These are phyloP conservation scores for Cucurbita pepo DNA, from an alignment of 306 rosid genomes.

Conservation along the genomic window DNA sequence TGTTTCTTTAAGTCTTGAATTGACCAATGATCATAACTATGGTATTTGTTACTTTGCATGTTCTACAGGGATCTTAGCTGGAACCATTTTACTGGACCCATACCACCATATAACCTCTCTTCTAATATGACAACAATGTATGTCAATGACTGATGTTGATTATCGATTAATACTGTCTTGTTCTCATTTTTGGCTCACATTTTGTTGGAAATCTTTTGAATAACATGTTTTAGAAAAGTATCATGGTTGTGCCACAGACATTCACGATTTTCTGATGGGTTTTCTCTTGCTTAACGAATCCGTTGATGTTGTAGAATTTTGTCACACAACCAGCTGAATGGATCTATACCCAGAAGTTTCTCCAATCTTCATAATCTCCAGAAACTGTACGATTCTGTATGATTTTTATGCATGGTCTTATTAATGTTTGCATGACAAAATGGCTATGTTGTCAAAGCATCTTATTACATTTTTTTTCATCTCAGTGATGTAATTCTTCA, in stretches of 20 bases:
- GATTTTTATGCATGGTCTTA: background rate
- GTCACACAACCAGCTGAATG: slow-evolving; percentile 50
- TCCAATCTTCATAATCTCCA: slow-evolving; percentile 50
- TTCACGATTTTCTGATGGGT: background rate
- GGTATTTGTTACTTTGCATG: slow-evolving; percentile 8
- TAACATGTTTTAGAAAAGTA: background rate
- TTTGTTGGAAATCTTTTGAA: background rate
- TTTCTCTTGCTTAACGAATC: background rate
- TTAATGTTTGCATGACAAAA: background rate
- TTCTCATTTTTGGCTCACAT: background rate
- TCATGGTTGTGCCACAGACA: background rate
- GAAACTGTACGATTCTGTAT: slow-evolving; percentile 41
- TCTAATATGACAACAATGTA: slow-evolving; percentile 63
- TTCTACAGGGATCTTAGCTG: slow-evolving; percentile 69
- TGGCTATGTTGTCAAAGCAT: background rate
- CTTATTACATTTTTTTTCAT: background rate
- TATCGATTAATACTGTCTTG: background rate
- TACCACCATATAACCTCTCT: slow-evolving; percentile 46
- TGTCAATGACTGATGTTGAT: slow-evolving; percentile 6
- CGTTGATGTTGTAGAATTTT: slow-evolving; percentile 32
- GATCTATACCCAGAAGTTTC: slow-evolving; percentile 42
- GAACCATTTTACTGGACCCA: slow-evolving; percentile 49
- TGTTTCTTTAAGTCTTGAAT: background rate
- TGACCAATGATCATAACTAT: background rate
- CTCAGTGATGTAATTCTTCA: background rate